Base-by-base conservation (phyloP, 2,329 filamentous ascomycete species). In the Cryphonectria radicalis region DNA sequence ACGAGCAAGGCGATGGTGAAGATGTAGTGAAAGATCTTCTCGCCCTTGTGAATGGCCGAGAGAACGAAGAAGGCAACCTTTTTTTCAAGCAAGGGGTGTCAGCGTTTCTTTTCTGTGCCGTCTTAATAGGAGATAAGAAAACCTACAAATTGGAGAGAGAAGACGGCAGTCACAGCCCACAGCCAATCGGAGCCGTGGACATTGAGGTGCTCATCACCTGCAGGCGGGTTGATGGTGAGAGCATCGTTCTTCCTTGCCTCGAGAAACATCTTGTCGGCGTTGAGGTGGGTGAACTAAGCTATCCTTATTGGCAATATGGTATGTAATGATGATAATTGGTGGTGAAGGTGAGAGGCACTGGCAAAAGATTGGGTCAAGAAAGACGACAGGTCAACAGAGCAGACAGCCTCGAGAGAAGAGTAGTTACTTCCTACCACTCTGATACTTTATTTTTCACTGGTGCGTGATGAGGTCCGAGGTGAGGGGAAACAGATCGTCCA, bases 21-120 rank as follows among this genome's bases (percentile, higher is more conserved):
- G 73, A 88, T 79, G 77, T 88, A 88, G 80, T 89, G 86, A 80
- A 89, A 89, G 75, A 89, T 83, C 75, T 82, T 83, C 76, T 89
- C 85, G 67, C 83, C 83, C 53, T 81, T 81, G 46, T 40, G 53
- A 28, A 66, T 57, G 32, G 50, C 28, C 19, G 70, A 67, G 6
- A 84, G 77, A 32, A 75, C 80, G 60, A 80, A 80, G 75, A 83
- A 80, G 71, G 69, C 76, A n/a, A 88, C 75, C 83, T 85, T 57
- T 85, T 55, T 3, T n/a, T 7, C 25, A 37, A 28, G 25, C 10
- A 40, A 2, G 37, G 37, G 8, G 25, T 67, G 74, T 76, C 70
- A 76, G 74, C 53, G 3, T 60, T 42, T 42, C 3, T 55, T 8
- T 6, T 37, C 53, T 10, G 37, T 28, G 8, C 50, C 14, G 53